These are phyloP conservation scores for Paracoccidioides brasiliensis DNA, from an alignment of 2,329 filamentous ascomycete genomes.

Conservation along the genomic window DNA sequence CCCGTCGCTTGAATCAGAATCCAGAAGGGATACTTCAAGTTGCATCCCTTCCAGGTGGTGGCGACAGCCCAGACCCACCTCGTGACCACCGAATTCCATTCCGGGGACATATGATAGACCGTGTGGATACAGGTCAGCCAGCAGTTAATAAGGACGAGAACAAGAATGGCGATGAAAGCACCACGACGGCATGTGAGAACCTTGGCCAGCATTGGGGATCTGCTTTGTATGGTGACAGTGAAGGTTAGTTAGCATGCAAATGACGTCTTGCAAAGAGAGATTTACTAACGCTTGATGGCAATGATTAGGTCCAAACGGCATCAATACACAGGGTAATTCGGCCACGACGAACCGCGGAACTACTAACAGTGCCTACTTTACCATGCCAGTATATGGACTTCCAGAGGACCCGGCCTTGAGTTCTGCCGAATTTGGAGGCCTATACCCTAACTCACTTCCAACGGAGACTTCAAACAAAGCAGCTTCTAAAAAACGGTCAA, in stretches of 20 bases:
- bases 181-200: background rate
- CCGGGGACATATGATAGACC: constrained; percentile 13
- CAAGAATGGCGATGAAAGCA: constrained; percentile 34
- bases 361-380: constrained; percentile 44
- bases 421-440: background rate
- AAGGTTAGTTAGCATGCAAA: background rate
- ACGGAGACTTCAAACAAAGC: background rate
- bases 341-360: background rate
- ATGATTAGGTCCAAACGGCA: background rate
- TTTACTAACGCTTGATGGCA: background rate
- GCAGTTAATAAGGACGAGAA: constrained; percentile 41
- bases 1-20: background rate
- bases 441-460: background rate
- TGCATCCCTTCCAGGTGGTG: constrained; percentile 10
- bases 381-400: background rate
- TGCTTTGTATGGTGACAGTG: background rate
- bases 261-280: background rate
- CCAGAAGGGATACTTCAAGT: constrained; percentile 3
- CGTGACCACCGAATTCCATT: constrained; percentile 4
- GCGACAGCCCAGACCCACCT: constrained; percentile 11
- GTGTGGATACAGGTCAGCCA: constrained; percentile 44
- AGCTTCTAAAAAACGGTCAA: background rate
- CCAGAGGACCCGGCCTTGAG: background rate
- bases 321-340: too few relatives aligned
- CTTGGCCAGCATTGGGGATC: background rate